phyloP scores from a whole-genome alignment of 2,329 filamentous ascomycete genomes.

The Aphanocladium album region DNA sequence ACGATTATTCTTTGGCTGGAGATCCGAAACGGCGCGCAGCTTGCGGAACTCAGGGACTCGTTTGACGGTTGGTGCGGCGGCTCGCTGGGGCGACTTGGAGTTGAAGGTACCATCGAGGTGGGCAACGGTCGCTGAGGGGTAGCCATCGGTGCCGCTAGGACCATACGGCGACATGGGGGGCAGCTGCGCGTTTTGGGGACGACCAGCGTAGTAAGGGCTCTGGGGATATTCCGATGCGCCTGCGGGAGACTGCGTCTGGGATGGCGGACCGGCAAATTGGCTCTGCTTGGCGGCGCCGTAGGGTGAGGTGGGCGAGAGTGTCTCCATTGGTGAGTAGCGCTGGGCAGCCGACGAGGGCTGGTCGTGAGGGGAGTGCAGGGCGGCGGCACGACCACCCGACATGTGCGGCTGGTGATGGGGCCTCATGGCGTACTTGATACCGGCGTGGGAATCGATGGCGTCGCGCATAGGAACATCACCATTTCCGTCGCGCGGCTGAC shows the following conservation, averaged over 20 bases:
- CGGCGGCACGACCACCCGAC: conserved; percentile 36
- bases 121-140: conserved; percentile 66
- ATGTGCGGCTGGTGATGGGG: conserved; percentile 72
- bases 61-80: conserved; percentile 45
- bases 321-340: conserved; percentile 95
- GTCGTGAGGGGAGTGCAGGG: conserved; percentile 63
- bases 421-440: conserved; percentile 79
- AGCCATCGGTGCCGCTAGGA: conserved; percentile 59
- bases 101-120: conserved; percentile 66
- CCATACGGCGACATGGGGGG: conserved; percentile 69
- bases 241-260: conserved; percentile 72
- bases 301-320: conserved; percentile 72
- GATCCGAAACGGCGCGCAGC: conserved; percentile 64
- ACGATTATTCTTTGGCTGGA: conserved; percentile 75
- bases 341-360: conserved; percentile 80
- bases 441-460: conserved; percentile 72
- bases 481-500: conserved; percentile 63
- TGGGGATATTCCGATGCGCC: conserved; percentile 56
- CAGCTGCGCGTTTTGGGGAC: conserved; percentile 57
- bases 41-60: conserved; percentile 86
- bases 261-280: conserved; percentile 48
- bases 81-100: conserved; percentile 53
- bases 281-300: conserved; percentile 62
- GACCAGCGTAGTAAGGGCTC: conserved; percentile 52
- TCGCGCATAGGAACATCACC: conserved; percentile 85